Evolutionary conservation across 805 yeast genomes (phyloP).

Genomic region (Torulaspora microellipsoides): DNA sequence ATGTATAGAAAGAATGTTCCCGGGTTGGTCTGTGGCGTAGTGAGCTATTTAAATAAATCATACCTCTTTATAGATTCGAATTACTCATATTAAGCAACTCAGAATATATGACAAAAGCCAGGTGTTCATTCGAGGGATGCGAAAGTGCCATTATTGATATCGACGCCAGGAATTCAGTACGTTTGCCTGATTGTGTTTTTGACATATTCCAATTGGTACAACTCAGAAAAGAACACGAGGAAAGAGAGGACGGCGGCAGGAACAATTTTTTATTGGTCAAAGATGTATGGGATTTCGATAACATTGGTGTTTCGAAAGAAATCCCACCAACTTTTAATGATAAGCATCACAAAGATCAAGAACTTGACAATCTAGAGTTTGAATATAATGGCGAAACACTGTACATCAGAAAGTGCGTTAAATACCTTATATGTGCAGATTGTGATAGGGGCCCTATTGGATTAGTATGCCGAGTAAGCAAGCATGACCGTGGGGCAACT

Average conservation of each 20-base stretch:
- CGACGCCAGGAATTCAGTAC: constrained; percentile 7
- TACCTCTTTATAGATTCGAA: too few relatives aligned
- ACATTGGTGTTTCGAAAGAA: constrained; percentile 63
- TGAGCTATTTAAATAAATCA: too few relatives aligned
- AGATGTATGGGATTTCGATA: constrained; percentile 77
- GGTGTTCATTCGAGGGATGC: constrained; percentile 28
- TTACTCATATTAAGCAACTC: too few relatives aligned
- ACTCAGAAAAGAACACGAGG: neutral
- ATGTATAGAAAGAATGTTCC: too few relatives aligned
- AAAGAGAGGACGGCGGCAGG: neutral
- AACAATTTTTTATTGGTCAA: constrained; percentile 40
- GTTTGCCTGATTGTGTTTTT: constrained; percentile 11
- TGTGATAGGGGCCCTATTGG: constrained; percentile 80
- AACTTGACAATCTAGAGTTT: constrained; percentile 14
- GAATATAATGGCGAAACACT: constrained; percentile 20
- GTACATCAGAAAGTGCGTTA: constrained; percentile 38
- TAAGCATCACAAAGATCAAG: constrained; percentile 12
- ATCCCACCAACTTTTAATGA: constrained; percentile 12
- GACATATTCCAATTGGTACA: constrained; percentile 24
- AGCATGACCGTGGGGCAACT: constrained; percentile 10
- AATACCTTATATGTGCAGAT: constrained; percentile 65
- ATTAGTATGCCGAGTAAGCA: constrained; percentile 44
- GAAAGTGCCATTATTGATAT: constrained; percentile 17
- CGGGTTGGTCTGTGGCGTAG: too few relatives aligned
- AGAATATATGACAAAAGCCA: constrained; percentile 16